Evolutionary conservation across 306 rosid species (phyloP).

Genomic region (Corylus americana): DNA sequence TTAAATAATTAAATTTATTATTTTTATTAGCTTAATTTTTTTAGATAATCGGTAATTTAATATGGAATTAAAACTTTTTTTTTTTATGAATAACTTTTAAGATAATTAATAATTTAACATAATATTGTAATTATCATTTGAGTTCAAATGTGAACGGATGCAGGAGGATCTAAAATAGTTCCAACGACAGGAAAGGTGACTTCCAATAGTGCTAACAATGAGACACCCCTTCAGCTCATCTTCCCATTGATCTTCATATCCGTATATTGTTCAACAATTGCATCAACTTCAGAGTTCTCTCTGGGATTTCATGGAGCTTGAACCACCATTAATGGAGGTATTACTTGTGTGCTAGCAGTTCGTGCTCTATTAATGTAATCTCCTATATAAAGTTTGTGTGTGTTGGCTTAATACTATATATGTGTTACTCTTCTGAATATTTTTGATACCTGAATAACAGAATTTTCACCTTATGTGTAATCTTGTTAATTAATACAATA

Average conservation of each 20-base stretch:
- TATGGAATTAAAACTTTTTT: too few species aligned
- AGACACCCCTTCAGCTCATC: conserved; percentile 9
- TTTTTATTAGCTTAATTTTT: too few species aligned
- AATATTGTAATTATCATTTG: neutral
- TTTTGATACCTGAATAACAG: neutral
- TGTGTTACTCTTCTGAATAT: neutral
- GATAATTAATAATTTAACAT: too few species aligned
- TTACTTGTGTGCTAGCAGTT: neutral
- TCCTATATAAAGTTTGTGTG: neutral
- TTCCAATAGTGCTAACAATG: neutral
- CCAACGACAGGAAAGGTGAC: neutral
- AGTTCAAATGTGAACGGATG: neutral
- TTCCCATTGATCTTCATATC: neutral
- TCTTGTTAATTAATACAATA: neutral
- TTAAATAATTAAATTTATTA: too few species aligned
- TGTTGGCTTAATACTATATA: neutral
- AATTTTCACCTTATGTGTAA: neutral
- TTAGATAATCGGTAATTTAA: too few species aligned
- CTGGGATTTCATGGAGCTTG: neutral
- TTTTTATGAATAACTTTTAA: too few species aligned
- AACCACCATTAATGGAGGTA: neutral
- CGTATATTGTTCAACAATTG: neutral
- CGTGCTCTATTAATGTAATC: neutral
- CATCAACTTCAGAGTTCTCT: neutral
- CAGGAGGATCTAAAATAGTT: conserved; percentile 7